phyloP scores from a whole-genome alignment of 768 basidiomycete genomes.

The Pisolithus microcarpus region DNA sequence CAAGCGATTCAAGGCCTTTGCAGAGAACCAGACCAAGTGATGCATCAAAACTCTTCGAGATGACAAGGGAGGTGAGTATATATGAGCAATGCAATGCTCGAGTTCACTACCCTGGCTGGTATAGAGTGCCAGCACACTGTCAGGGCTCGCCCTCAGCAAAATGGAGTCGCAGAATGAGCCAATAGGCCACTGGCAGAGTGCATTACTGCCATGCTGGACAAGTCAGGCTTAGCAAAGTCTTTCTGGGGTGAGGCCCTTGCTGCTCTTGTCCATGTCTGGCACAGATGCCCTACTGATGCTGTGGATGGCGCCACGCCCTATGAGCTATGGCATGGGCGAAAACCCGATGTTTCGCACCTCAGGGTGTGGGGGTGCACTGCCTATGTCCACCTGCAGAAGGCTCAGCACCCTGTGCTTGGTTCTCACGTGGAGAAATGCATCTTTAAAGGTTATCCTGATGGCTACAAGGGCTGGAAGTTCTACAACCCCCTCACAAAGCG shows the following conservation, averaged over 20 bases:
- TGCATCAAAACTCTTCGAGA: constrained; percentile 15
- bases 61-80: constrained; percentile 22
- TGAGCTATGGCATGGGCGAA: not conserved
- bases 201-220: not conserved
- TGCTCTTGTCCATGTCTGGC: not conserved
- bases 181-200: constrained; percentile 3
- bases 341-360: not conserved
- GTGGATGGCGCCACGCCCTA: not conserved
- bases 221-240: not conserved
- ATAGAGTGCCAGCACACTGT: constrained; percentile 15
- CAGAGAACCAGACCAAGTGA: constrained; percentile 18
- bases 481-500: constrained; percentile 22
- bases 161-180: constrained; percentile 22
- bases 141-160: constrained; percentile 7
- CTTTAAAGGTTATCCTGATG: constrained; percentile 30
- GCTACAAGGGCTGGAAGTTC: constrained; percentile 21
- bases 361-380: constrained; percentile 15
- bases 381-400: constrained; percentile 32
- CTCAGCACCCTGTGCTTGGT: constrained; percentile 22
- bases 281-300: not conserved
- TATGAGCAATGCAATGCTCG: constrained; percentile 11
- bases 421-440: constrained; percentile 26
- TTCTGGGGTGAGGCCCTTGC: too few relatives aligned
- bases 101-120: constrained; percentile 8
- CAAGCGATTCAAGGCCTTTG: constrained; percentile 23